Conservation (phyloP, 106 monocot species). For the Dendrobium huoshanense region DNA sequence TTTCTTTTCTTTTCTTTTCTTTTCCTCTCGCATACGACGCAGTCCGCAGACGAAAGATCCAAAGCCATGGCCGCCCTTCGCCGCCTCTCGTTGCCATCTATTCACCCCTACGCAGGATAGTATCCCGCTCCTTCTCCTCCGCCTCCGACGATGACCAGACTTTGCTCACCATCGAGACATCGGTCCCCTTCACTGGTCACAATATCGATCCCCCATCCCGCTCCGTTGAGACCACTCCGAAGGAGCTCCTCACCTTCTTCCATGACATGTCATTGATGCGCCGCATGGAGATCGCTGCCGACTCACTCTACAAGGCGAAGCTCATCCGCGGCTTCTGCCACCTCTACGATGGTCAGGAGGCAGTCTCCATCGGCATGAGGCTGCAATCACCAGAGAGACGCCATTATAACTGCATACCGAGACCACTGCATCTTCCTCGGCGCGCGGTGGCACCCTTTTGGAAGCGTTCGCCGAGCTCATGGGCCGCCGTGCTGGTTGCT, state of each 20-base stretch:
- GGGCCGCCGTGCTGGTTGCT: constrained; percentile 59
- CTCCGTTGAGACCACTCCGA: constrained; percentile 32
- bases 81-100: constrained; percentile 5
- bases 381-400: constrained; percentile 62
- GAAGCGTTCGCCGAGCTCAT: constrained; percentile 59
- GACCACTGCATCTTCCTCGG: constrained; percentile 68
- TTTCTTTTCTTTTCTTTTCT: background rate
- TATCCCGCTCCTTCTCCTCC: constrained; percentile 4
- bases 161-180: constrained; percentile 33
- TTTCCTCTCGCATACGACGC: background rate
- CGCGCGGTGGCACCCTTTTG: constrained; percentile 52
- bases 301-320: constrained; percentile 84
- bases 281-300: constrained; percentile 78
- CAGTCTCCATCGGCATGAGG: constrained; percentile 70
- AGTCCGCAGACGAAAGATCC: background rate
- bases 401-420: constrained; percentile 76
- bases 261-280: constrained; percentile 66
- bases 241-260: constrained; percentile 63
- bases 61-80: constrained; percentile 3
- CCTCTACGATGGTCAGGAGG: constrained; percentile 79
- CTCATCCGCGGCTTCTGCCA: constrained; percentile 72
- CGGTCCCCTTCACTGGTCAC: constrained; percentile 43
- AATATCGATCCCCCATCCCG: constrained; percentile 37
- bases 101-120: background rate
- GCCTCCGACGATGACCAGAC: constrained; percentile 5